Base-by-base conservation (phyloP, 2,329 filamentous ascomycete species). In the Fusarium falciforme region DNA sequence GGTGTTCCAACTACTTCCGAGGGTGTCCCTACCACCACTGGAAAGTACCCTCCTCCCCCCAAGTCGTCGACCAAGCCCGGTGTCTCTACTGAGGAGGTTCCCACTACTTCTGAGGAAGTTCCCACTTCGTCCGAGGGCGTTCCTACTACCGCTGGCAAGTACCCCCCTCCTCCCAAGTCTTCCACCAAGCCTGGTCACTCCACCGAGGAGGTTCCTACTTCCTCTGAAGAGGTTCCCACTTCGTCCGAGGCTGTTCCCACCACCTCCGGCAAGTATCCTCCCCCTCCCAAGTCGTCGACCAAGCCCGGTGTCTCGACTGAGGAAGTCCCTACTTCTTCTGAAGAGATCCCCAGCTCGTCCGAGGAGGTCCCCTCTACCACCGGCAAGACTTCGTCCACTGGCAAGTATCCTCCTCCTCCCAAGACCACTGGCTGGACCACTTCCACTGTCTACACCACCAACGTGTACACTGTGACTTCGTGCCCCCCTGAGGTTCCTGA, bases 391-490 rank as follows among this genome's bases (percentile, higher is more conserved):
- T 49, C 44, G 16, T 29, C 44, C 25, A 49, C 44, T 44, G 42
- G 42, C 25, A 49, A 29, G 44, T 49, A 49, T 29, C 44, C 44
- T 49, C 44, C 44, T 49, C 44, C 44, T 29, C 44, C 44, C 25
- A 49, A 29, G 44, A 49, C 55, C 33, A 59, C 55, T 22, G 55
- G 17, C 14, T 38, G 20, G 60, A 62, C 63, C 6, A 75, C 73
- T n/a, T 73, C 70, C 2, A 75, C 73, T 9, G 60, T 75, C 27
- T 75, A 75, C 67, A 75, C 73, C 33, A 75, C 73, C 10, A 42
- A 58, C 12, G 17, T 75, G 9, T 68, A 63, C 7, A 75, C 72
- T 1, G 69, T 75, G 29, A 75, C 72, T 5, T 54, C 52, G 40
- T 75, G 72, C 6, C 61, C 65, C 10, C 64, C 72, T 17, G 64